Base-by-base conservation (phyloP, 352 stramenopile genomes). In the Pythium rhizo-oryzae region DNA sequence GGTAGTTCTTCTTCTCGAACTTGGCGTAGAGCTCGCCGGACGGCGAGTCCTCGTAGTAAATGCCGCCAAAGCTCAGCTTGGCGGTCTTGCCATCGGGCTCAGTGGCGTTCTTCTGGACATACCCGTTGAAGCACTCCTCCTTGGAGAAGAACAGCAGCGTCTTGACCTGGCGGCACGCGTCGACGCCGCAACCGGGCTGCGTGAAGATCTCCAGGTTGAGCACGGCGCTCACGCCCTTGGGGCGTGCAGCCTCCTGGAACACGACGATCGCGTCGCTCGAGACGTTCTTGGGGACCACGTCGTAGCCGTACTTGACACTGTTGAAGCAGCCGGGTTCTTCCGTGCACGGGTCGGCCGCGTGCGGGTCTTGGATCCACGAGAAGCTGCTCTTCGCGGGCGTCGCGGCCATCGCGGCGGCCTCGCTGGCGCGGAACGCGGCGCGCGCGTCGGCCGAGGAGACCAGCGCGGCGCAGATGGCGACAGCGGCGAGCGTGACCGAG, bases 231-330 rank as follows among this genome's bases (percentile, higher is more conserved):
- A 84, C 61, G n/a, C 58, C 71, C 8, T 59, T 44, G 3, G 80
- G 80, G 4, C 80, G 72, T 49, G 72, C 63, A 6, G 78, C 75
- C 11, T 62, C 62, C 60, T 89, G 80, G 64, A 86, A 75, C 25
- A 85, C 70, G 24, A 87, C 43, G 44, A 64, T 71, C 2, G 46
- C 28, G 49, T 83, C 71, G 18, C 5, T 71, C 39, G 74, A 72
- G 57, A 89, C 64, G 60, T 75, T 87, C 50, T 84, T 61, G 2
- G 80, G 77, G 46, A 70, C 66, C 28, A 87, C 67, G 63, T 66
- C 78, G 78, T 73, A 89, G 69, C 80, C 80, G 56, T 75, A 82
- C 69, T 85, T 85, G 66, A 84, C 68, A 59, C 80, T 70, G 75
- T 76, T 89, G 46, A 79, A 69, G 64, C 80, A 85, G 39, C 62